Conservation (phyloP, 1,139 yeast genomes). For the Nakaseomyces uthaithaninus region DNA sequence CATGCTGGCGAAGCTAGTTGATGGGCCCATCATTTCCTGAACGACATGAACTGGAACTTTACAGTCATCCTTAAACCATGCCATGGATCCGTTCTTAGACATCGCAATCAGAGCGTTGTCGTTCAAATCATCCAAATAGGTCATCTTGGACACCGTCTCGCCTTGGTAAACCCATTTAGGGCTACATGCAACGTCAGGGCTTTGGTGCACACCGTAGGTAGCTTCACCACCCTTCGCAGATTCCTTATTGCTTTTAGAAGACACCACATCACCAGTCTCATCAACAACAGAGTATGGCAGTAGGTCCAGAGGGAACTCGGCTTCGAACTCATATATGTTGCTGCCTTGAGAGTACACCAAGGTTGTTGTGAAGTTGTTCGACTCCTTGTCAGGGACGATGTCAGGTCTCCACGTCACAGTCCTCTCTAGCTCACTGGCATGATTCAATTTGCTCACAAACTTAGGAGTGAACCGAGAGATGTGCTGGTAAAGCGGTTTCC, state of each 20-base stretch:
- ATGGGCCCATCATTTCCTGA: slow-evolving; percentile 29
- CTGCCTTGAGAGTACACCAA: slow-evolving; percentile 27
- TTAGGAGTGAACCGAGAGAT: slow-evolving; percentile 6
- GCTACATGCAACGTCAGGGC: slow-evolving; percentile 13
- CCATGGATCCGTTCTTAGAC: slow-evolving; percentile 30
- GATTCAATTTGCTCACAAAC: slow-evolving; percentile 4
- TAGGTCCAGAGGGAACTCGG: slow-evolving; percentile 21
- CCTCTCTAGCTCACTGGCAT: slow-evolving; percentile 7
- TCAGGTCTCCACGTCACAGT: slow-evolving; percentile 6
- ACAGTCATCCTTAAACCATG: slow-evolving; percentile 29
- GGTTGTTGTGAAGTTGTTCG: not conserved
- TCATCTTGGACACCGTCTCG: slow-evolving; percentile 26
- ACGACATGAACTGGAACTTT: slow-evolving; percentile 28
- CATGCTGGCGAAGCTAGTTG: slow-evolving; percentile 26
- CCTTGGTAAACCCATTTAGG: slow-evolving; percentile 29
- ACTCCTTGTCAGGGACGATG: slow-evolving; percentile 6
- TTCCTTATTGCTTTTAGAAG: not conserved
- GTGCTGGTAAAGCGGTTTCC: slow-evolving; percentile 6
- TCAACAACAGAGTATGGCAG: slow-evolving; percentile 5
- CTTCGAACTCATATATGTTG: slow-evolving; percentile 27
- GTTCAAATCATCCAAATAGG: slow-evolving; percentile 15
- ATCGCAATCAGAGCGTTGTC: slow-evolving; percentile 25
- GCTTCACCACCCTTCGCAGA: slow-evolving; percentile 15
- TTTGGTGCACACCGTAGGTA: slow-evolving; percentile 13
- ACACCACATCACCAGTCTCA: not conserved